Evolutionary conservation across 345 rosid genomes (phyloP), one percentile per base, ranked within the genome.

Genomic region (Ceriops decandra): DNA sequence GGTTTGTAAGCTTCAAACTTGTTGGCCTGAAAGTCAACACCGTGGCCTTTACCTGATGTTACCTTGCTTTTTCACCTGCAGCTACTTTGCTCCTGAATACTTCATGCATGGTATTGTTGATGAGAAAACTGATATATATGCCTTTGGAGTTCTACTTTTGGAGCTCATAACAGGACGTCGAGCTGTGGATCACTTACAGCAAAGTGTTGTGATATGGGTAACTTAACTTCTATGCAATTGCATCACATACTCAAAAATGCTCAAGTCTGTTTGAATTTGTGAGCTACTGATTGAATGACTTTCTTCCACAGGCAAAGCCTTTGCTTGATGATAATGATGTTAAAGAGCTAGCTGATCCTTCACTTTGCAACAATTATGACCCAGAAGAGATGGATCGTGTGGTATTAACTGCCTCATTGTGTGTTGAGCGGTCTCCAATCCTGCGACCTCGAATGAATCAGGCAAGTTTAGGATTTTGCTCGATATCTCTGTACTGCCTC

Each of bases 81-180:
- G 98, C 69, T 92, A 90, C 79, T 90, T 92, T 70, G 98, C 98
- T 56, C 98, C 98, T 0, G 98, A 92, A 66, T 93, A 93, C 84
- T 84, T 86, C 78, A 90, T 90, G 97, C 90, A 93, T 0, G 98
- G 98, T 53, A 79, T 93, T 59, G 93, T 93, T 0, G 97, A 93
- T 24, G 98, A 90, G 84, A 93, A 93, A 79, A 93, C 97, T 0
- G 98, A 93, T 70, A 86, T 91, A 60, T 93, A 84, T 73, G 86
- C 98, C 35, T 88, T 85, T 63, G 98, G 98, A 49, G 97, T 93
- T 68, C 81, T 93, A 20, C 92, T 93, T 68, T 75, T 93, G 79
- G 98, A 93, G 84, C 86, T 93, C 66, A 84, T 93, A 71, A 84
- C 96, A 0, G 97, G 97, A 30, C 89, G 86, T 52, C 86, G 66